Evolutionary conservation across 73 alveolate genomes (phyloP).

Genomic region (Uronychia setigera): DNA sequence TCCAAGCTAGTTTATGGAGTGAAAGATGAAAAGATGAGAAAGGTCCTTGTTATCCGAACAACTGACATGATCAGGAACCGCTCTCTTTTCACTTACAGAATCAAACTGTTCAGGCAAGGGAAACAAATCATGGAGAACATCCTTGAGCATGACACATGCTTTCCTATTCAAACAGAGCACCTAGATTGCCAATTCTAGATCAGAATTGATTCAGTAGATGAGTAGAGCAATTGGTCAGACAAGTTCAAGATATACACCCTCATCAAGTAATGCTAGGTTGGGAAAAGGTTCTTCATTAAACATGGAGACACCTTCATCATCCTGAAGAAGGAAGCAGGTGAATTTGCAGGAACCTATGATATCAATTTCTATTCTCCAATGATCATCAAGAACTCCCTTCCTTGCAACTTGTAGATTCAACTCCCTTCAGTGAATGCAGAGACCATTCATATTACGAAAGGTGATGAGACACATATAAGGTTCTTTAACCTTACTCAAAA

Average conservation of each 20-base stretch:
- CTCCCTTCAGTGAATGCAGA: slow-evolving; percentile 10
- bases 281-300: slow-evolving; percentile 29
- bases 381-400: slow-evolving; percentile 52
- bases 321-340: slow-evolving; percentile 30
- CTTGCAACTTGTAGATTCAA: slow-evolving; percentile 13
- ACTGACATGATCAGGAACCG: slow-evolving; percentile 30
- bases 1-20: slow-evolving; percentile 36
- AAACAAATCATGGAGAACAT: not conserved
- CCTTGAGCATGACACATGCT: slow-evolving; percentile 38
- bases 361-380: slow-evolving; percentile 55
- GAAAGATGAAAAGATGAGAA: slow-evolving; percentile 36
- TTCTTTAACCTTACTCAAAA: slow-evolving; percentile 27
- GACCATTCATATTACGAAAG: slow-evolving; percentile 15
- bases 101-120: slow-evolving; percentile 3
- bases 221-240: slow-evolving; percentile 34
- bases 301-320: slow-evolving; percentile 48
- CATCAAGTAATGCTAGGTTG: not conserved
- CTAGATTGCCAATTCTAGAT: slow-evolving; percentile 30
- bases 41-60: slow-evolving; percentile 57
- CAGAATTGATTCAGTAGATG: slow-evolving; percentile 10
- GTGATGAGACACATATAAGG: slow-evolving; percentile 32
- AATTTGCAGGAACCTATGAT: slow-evolving; percentile 47
- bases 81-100: slow-evolving; percentile 31
- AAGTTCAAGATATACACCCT: not conserved
- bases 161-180: slow-evolving; percentile 43